phyloP scores from a whole-genome alignment of 2,329 filamentous ascomycete genomes.

The Trichophyton verrucosum region DNA sequence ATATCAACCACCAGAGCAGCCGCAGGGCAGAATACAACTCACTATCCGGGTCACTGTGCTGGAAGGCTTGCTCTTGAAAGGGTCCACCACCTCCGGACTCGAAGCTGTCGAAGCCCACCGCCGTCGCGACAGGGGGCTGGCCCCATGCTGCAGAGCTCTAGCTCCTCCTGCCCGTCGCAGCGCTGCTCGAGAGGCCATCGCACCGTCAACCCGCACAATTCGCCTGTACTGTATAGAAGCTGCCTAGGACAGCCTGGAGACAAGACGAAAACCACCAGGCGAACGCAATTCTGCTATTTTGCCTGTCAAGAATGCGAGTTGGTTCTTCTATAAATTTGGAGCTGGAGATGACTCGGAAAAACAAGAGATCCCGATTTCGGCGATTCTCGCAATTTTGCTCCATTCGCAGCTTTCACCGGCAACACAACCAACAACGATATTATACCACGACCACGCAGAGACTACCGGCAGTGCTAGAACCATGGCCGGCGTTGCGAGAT shows the following conservation, averaged over 20 bases:
- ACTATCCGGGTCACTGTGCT: not conserved
- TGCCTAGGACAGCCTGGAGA: not conserved
- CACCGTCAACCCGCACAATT: not conserved
- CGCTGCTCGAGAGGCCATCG: slow-evolving; percentile 10
- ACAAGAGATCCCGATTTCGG: not conserved
- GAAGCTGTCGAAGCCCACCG: slow-evolving; percentile 14
- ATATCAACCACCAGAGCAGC: not conserved
- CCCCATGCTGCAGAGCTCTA: slow-evolving; percentile 19
- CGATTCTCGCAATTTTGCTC: not conserved
- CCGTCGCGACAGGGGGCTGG: slow-evolving; percentile 14
- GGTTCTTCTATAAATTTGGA: not conserved
- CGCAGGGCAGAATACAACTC: not conserved
- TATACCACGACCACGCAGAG: not conserved
- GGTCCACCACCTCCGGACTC: not conserved
- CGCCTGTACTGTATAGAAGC: not conserved
- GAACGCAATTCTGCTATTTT: not conserved
- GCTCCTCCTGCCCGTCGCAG: slow-evolving; percentile 12
- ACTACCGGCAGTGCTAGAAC: not conserved
- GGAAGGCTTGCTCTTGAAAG: not conserved
- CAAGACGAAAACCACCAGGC: not conserved
- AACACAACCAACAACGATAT: not conserved
- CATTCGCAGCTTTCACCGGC: not conserved
- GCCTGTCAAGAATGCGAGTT: not conserved
- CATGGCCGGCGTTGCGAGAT: slow-evolving; percentile 1
- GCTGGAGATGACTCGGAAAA: slow-evolving; percentile 3